phyloP scores from a whole-genome alignment of 768 basidiomycete genomes.

The Gymnopilus dilepis region DNA sequence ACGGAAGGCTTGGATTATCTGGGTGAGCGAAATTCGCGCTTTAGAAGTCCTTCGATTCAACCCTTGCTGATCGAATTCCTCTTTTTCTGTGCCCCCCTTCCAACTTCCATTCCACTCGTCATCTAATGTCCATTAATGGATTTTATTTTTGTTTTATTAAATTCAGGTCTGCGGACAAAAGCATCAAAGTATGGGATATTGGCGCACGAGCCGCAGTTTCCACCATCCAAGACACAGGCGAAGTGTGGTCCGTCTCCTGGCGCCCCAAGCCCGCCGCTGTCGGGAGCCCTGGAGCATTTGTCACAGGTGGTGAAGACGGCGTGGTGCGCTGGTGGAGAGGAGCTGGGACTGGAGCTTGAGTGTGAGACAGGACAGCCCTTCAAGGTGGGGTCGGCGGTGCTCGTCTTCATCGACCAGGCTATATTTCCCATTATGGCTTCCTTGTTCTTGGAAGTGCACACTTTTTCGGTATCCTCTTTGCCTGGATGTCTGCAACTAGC shows the following conservation, averaged over 20 bases:
- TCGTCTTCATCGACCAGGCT: background rate
- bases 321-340: constrained; percentile 78
- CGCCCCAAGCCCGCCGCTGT: constrained; percentile 48
- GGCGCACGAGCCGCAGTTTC: constrained; percentile 74
- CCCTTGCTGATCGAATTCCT: background rate
- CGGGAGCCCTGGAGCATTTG: constrained; percentile 61
- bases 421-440: background rate
- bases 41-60: background rate
- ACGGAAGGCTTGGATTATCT: constrained; percentile 78
- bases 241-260: constrained; percentile 89
- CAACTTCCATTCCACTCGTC: background rate
- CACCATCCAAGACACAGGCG: constrained; percentile 77
- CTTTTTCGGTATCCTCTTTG: background rate
- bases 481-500: background rate
- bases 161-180: constrained; percentile 72
- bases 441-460: background rate
- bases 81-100: constrained; percentile 4
- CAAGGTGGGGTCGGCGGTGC: background rate
- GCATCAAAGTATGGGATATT: constrained; percentile 88
- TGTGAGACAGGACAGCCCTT: background rate
- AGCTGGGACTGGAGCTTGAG: constrained; percentile 49
- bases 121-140: constrained; percentile 39
- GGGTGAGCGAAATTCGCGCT: constrained; percentile 54
- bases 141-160: constrained; percentile 36
- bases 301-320: constrained; percentile 80